Percentiles rank a stretch among this genome's conserved stretches.
These are phyloP conservation scores for Prinsepia uniflora DNA, from an alignment of 306 rosid genomes.

Conservation along the genomic window DNA sequence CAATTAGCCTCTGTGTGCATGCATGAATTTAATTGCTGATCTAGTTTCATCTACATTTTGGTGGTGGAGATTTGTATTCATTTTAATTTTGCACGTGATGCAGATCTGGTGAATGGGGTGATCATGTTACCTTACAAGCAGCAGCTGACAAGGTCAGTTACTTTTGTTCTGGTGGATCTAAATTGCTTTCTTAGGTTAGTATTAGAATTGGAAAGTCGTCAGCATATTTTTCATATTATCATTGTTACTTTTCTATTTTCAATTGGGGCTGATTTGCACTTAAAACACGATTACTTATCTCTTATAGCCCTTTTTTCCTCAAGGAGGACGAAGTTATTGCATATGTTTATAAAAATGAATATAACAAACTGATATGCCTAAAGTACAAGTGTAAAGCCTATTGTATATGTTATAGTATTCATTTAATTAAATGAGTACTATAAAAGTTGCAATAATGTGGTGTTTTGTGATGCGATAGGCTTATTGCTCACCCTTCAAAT, in stretches of 20 bases:
- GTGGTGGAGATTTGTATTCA: constrained; percentile 18
- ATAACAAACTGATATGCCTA: neutral
- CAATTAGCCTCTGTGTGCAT: constrained; percentile 15
- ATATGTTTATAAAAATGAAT: neutral
- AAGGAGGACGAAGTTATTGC: neutral
- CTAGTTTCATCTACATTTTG: constrained; percentile 10
- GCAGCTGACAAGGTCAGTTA: constrained; percentile 76
- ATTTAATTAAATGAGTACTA: neutral
- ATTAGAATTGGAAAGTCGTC: neutral
- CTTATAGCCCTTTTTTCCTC: neutral
- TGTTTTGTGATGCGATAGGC: neutral
- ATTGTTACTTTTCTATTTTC: neutral
- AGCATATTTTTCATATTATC: neutral
- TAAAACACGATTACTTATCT: neutral
- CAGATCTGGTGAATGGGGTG: constrained; percentile 99
- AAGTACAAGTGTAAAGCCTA: neutral
- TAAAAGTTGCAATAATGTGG: neutral
- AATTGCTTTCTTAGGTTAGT: constrained; percentile 1
- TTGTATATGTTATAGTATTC: too few species aligned
- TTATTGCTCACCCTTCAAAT: neutral
- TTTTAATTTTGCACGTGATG: constrained; percentile 24
- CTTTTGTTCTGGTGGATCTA: constrained; percentile 2
- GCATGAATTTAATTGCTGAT: constrained; percentile 6
- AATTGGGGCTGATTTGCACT: neutral
- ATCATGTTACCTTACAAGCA: constrained; percentile 93